Base-by-base conservation (phyloP, 2,329 filamentous ascomycete species). In the Trichoderma atrobrunneum region DNA sequence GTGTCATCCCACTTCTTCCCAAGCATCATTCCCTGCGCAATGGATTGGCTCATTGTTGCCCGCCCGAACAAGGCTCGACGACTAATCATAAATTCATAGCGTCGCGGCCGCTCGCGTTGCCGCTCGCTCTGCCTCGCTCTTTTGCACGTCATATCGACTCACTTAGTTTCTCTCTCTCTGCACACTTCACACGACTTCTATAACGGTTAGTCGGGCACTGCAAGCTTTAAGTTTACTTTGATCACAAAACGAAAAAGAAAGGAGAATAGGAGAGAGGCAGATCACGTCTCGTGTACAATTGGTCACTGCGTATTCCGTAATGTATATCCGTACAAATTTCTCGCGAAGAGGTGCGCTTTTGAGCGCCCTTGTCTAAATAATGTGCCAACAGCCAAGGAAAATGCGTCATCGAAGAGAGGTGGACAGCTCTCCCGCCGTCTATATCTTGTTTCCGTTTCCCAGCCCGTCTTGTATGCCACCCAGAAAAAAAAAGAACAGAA, bases 281-380 rank as follows among this genome's bases (percentile, higher is more conserved):
- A 11, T 39, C 51, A 67, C 51, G 10, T 14, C 8, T 59, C 64
- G 14, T 67, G 28, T 24, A 59, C 64, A 56, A 43, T 59, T 30
- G 21, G 8, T 43, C 34, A 21, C 26, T 57, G 39, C 39, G 24
- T 66, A 57, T 54, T 34, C 26, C 26, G 51, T 69, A n/a, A 66
- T 61, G n/a, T 69, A 34, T 69, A 69, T 60, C 34, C 66, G 66
- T 69, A 59, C 66, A 60, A 60, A 61, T 69, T 69, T 64, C 68
- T 57, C 68, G 61, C 68, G 60, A 63, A 62, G 32, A 43, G 68
- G 59, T 64, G 59, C 48, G 43, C 61, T 39, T 64, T 61, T 28
- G 54, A 66, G 56, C 70, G 70, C 54, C 70, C 61, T 48, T 16
- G 51, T 71, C 70, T 71, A 71, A 56, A 66, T 71, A 71, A 65